phyloP scores from a whole-genome alignment of 2,329 filamentous ascomycete species.

The Calonectria pauciramosa region DNA sequence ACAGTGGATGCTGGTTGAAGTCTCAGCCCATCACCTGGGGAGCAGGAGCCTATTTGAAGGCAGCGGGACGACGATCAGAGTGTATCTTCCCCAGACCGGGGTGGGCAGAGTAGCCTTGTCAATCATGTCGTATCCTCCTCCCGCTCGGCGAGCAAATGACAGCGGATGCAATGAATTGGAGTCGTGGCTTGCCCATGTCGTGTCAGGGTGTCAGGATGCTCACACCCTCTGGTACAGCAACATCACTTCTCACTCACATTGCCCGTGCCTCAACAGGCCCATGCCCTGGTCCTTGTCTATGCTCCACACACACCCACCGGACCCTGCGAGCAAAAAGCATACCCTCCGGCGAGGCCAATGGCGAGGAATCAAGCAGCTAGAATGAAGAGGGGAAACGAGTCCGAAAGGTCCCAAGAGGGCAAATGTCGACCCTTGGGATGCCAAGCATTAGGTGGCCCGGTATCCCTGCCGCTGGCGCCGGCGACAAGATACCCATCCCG shows the following conservation, averaged over 20 bases:
- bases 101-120: conserved; percentile 13
- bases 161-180: conserved; percentile 20
- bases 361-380: conserved; percentile 31
- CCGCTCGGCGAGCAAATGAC: conserved; percentile 18
- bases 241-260: conserved; percentile 23
- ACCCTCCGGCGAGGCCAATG: conserved; percentile 32
- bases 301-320: conserved; percentile 22
- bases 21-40: conserved; percentile 36
- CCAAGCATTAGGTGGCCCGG: conserved; percentile 22
- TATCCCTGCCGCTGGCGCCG: conserved; percentile 20
- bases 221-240: conserved; percentile 16
- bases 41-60: conserved; percentile 38
- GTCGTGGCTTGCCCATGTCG: conserved; percentile 20
- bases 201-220: conserved; percentile 17
- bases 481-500: conserved; percentile 24
- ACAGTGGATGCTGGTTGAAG: conserved; percentile 39
- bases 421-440: conserved; percentile 18
- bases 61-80: conserved; percentile 11
- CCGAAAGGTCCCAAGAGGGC: background rate
- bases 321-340: conserved; percentile 2
- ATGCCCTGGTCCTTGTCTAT: background rate
- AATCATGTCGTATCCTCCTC: conserved; percentile 9
- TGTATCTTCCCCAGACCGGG: conserved; percentile 20
- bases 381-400: conserved; percentile 26
- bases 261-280: background rate